Conservation (phyloP, 1,139 yeast genomes). For the Hyphopichia fennica region DNA sequence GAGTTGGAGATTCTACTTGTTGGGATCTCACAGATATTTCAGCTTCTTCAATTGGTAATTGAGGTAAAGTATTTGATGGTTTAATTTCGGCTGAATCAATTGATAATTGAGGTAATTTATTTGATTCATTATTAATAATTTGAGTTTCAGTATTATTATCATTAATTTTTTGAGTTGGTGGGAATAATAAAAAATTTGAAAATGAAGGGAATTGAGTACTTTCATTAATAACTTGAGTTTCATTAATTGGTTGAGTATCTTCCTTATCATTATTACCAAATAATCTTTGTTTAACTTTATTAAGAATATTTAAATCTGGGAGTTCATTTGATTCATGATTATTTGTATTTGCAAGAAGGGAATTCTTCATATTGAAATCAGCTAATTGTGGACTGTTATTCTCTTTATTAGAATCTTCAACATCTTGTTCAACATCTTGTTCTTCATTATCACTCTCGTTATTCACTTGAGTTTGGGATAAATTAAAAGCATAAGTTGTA, state of each 20-base stretch:
- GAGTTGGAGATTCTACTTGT: background rate
- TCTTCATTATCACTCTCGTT: too few relatives aligned
- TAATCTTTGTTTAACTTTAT: conserved; percentile 9
- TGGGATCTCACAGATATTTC: conserved; percentile 5
- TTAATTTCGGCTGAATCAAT: background rate
- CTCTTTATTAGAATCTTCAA: background rate
- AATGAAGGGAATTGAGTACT: background rate
- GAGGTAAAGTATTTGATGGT: conserved; percentile 9
- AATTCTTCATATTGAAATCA: background rate
- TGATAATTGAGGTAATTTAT: conserved; percentile 1
- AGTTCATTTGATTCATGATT: background rate
- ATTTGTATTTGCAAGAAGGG: background rate
- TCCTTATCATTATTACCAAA: conserved; percentile 3
- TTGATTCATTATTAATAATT: background rate
- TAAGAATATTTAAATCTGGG: conserved; percentile 8
- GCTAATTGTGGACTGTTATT: background rate
- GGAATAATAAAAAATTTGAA: background rate
- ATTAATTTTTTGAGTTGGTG: conserved; percentile 1
- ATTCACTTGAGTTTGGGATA: background rate
- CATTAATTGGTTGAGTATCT: conserved; percentile 1
- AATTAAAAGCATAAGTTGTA: background rate
- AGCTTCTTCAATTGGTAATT: conserved; percentile 12
- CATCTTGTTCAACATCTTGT: background rate
- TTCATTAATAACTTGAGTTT: background rate
- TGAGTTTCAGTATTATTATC: background rate